phyloP scores from a whole-genome alignment of 208 protist genomes.

The Trypanosoma avium region DNA sequence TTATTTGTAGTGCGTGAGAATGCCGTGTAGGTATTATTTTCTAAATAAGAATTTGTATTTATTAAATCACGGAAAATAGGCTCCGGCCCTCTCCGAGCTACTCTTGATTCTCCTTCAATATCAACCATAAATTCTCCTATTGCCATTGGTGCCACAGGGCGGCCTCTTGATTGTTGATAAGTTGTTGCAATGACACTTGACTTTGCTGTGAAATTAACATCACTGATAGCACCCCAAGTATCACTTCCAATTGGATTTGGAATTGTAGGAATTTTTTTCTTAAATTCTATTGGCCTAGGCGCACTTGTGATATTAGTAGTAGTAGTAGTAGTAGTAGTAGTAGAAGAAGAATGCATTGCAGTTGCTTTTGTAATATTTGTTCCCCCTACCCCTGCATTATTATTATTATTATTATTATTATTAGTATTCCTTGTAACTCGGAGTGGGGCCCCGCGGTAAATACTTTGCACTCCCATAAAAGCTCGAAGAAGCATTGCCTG shows the following conservation, averaged over 20 bases:
- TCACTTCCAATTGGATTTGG: conserved; percentile 23
- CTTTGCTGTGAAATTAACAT: conserved; percentile 5
- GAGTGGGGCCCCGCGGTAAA: conserved; percentile 20
- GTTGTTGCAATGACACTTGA: conserved; percentile 10
- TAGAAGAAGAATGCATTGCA: not conserved
- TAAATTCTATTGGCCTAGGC: not conserved
- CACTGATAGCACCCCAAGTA: conserved; percentile 20
- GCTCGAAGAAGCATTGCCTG: conserved; percentile 8
- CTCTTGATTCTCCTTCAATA: not conserved
- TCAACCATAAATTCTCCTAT: conserved; percentile 7
- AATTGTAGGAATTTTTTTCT: conserved; percentile 10
- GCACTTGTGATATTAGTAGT: not conserved
- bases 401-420: not conserved
- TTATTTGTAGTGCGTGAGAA: not conserved
- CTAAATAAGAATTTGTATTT: not conserved
- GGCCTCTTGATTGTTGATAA: not conserved
- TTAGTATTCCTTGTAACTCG: not conserved
- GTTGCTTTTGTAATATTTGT: not conserved
- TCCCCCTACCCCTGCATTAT: no score
- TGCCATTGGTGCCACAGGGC: conserved; percentile 20
- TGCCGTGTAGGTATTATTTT: not conserved
- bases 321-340: not conserved
- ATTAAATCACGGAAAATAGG: conserved; percentile 25
- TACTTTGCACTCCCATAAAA: conserved; percentile 12
- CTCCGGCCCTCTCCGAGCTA: not conserved